Conservation (phyloP, 2,329 filamentous ascomycete species). For the Mariannaea elegans region DNA sequence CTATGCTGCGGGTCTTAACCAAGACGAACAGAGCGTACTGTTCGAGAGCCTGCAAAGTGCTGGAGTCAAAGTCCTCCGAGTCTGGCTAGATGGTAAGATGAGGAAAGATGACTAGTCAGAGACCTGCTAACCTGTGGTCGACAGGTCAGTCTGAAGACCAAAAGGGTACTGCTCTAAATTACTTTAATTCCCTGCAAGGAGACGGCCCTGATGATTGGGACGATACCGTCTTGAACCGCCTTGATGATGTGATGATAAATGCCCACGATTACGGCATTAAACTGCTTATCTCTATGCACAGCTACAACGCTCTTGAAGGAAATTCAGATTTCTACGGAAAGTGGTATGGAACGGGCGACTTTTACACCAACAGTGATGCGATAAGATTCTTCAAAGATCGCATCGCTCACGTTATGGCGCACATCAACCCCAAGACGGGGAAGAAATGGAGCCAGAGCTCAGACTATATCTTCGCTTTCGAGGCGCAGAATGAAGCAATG, state of each 20-base stretch:
- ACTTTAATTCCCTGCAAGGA: slow-evolving; percentile 1
- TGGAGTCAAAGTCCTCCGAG: slow-evolving; percentile 18
- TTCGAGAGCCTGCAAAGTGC: slow-evolving; percentile 8
- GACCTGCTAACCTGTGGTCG: background rate
- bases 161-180: slow-evolving; percentile 1
- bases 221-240: slow-evolving; percentile 11
- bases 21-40: background rate
- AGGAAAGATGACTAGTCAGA: too few species aligned
- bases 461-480: slow-evolving; percentile 37
- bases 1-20: slow-evolving; percentile 21
- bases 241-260: slow-evolving; percentile 16
- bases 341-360: slow-evolving; percentile 10
- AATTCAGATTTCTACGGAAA: slow-evolving; percentile 12
- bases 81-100: slow-evolving; percentile 16
- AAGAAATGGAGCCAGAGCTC: slow-evolving; percentile 30
- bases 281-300: slow-evolving; percentile 7
- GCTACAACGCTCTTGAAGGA: slow-evolving; percentile 6
- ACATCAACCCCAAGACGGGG: slow-evolving; percentile 18
- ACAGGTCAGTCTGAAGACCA: background rate
- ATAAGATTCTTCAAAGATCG: background rate
- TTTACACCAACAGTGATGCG: background rate
- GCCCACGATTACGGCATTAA: slow-evolving; percentile 13
- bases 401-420: slow-evolving; percentile 1
- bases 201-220: background rate
- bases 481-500: slow-evolving; percentile 37